Conservation (phyloP, 495 filamentous ascomycete species). For the Penicillium odoratum region DNA sequence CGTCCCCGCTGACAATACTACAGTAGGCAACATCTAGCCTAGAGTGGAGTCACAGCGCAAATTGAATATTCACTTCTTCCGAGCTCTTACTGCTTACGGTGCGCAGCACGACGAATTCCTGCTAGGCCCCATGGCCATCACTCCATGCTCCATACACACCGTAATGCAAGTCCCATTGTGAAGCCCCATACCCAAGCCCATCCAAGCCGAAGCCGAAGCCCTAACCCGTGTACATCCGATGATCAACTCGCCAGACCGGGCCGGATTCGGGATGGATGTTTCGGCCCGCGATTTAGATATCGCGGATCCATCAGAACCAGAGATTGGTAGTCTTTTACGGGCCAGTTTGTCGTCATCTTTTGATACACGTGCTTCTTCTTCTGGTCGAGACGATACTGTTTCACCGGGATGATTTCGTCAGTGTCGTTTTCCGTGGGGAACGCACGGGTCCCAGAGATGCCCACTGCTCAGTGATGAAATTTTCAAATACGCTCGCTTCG, state of each 20-base stretch:
- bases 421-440: neutral
- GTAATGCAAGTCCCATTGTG: neutral
- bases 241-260: neutral
- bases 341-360: neutral
- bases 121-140: neutral
- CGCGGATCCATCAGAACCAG: conserved; percentile 6
- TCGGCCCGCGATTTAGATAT: conserved; percentile 13
- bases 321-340: neutral
- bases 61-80: neutral
- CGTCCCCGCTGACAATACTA: neutral
- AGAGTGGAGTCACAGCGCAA: conserved; percentile 3
- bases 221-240: neutral
- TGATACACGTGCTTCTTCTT: neutral
- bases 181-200: neutral
- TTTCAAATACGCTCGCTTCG: neutral
- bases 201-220: neutral
- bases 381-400: neutral
- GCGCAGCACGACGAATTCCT: conserved; percentile 7
- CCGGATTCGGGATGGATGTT: neutral
- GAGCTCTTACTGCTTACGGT: conserved; percentile 12
- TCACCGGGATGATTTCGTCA: neutral
- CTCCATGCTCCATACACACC: no score
- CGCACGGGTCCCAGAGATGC: neutral
- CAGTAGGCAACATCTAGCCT: conserved; percentile 1
- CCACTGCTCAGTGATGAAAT: neutral